Conservation (phyloP, 257 asterid species). For the Solanum pennellii region DNA sequence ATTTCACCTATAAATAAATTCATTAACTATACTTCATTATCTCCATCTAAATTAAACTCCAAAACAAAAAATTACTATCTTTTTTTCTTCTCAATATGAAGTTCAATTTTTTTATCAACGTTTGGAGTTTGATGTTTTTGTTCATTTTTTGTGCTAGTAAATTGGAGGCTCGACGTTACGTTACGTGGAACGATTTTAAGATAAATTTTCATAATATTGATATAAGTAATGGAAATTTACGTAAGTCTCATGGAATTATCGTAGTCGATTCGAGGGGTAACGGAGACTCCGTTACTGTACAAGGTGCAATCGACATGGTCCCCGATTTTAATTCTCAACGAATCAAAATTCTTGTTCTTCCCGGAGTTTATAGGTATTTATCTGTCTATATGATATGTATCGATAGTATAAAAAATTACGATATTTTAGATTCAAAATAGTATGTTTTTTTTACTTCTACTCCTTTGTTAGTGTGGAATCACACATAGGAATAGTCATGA, state of each 20-base stretch:
- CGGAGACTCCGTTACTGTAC: slow-evolving; percentile 63
- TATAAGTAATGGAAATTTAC: neutral
- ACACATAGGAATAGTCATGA: neutral
- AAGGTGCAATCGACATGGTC: slow-evolving; percentile 76
- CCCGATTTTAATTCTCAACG: slow-evolving; percentile 32
- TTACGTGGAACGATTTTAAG: slow-evolving; percentile 63
- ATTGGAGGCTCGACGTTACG: neutral
- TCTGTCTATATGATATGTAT: neutral
- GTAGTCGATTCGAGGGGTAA: slow-evolving; percentile 46
- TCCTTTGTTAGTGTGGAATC: neutral
- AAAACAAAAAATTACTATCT: neutral
- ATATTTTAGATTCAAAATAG: neutral
- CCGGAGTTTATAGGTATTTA: slow-evolving; percentile 59
- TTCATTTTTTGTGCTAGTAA: neutral
- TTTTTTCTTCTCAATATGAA: neutral
- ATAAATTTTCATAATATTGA: slow-evolving; percentile 1
- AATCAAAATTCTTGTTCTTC: slow-evolving; percentile 51
- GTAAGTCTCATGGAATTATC: slow-evolving; percentile 9
- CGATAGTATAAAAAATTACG: fast-evolving
- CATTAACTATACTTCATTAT: neutral
- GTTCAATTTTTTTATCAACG: neutral
- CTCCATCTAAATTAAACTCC: neutral
- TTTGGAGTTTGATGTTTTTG: neutral
- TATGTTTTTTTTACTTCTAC: neutral
- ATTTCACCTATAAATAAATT: neutral